A percentile compares a stretch with the other conserved stretches of the same genome.
Conservation (phyloP, 495 filamentous ascomycete species). For the Penicillium atrosanguineum region DNA sequence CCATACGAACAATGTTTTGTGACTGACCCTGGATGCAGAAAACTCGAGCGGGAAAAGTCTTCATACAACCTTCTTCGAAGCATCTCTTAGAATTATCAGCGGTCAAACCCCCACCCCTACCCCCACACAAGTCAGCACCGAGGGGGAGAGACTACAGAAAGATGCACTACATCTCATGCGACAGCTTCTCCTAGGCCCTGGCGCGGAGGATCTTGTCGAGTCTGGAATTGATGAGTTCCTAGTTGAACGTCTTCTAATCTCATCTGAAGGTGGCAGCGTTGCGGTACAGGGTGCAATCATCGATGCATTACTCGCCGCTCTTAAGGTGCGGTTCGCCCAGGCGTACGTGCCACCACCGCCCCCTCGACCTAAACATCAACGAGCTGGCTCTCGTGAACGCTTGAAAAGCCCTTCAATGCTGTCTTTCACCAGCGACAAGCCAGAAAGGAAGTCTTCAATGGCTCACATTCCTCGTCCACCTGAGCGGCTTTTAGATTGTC, state of each 20-base stretch:
- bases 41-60: constrained; percentile 31
- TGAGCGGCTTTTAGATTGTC: constrained; percentile 71
- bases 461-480: constrained; percentile 56
- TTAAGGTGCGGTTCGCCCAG: constrained; percentile 62
- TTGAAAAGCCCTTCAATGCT: constrained; percentile 46
- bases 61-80: constrained; percentile 40
- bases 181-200: constrained; percentile 71
- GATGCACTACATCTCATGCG: constrained; percentile 69
- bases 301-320: constrained; percentile 67
- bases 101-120: constrained; percentile 9
- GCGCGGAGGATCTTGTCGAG: constrained; percentile 60
- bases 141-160: constrained; percentile 56
- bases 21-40: constrained; percentile 19
- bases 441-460: constrained; percentile 34
- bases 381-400: constrained; percentile 44
- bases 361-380: constrained; percentile 38
- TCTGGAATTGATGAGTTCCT: constrained; percentile 70
- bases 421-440: constrained; percentile 48
- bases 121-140: constrained; percentile 13
- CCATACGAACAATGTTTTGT: neutral
- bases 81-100: constrained; percentile 32
- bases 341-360: constrained; percentile 37
- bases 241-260: constrained; percentile 64
- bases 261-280: constrained; percentile 47
- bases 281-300: constrained; percentile 69